Percentiles rank a stretch among this genome's conserved stretches.
phyloP scores from a whole-genome alignment of 805 yeast genomes.

The Candida bentonensis region DNA sequence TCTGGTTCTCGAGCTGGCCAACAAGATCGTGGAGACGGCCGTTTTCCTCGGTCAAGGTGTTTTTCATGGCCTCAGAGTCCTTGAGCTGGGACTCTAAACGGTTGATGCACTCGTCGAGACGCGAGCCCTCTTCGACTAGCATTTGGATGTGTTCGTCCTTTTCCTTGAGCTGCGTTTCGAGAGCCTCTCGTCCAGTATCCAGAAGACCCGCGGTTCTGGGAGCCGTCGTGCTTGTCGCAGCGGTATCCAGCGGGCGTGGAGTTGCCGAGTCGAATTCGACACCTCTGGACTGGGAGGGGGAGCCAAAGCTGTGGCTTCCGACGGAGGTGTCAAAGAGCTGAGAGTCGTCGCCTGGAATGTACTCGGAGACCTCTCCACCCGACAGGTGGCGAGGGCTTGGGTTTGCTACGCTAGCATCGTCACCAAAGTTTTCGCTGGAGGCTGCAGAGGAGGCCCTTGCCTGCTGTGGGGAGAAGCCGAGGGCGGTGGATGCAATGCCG shows the following conservation, averaged over 20 bases:
- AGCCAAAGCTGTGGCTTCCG: too few species aligned
- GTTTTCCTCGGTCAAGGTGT: conserved; percentile 15
- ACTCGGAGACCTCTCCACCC: neutral
- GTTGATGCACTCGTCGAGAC: conserved; percentile 29
- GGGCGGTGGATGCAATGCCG: too few species aligned
- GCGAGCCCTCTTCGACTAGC: conserved; percentile 32
- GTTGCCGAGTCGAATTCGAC: neutral
- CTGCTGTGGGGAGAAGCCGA: conserved; percentile 1
- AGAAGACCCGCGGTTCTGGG: neutral
- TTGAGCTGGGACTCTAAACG: conserved; percentile 15
- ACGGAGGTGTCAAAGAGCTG: neutral
- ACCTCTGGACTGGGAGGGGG: neutral
- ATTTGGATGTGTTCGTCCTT: conserved; percentile 31
- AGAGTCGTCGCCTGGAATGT: neutral
- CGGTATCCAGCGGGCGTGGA: neutral
- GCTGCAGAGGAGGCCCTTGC: neutral
- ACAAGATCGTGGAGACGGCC: conserved; percentile 17
- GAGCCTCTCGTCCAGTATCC: neutral
- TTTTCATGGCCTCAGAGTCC: conserved; percentile 15
- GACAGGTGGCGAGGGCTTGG: neutral
- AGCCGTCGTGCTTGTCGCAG: neutral
- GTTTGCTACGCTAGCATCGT: too few species aligned
- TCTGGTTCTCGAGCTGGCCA: neutral
- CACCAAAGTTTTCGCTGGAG: neutral
- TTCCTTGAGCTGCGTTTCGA: conserved; percentile 9